Percentiles rank a stretch among this genome's conserved stretches.
Evolutionary conservation across 768 basidiomycete species (phyloP).

Genomic region (Brasilioporus rufonigricans): DNA sequence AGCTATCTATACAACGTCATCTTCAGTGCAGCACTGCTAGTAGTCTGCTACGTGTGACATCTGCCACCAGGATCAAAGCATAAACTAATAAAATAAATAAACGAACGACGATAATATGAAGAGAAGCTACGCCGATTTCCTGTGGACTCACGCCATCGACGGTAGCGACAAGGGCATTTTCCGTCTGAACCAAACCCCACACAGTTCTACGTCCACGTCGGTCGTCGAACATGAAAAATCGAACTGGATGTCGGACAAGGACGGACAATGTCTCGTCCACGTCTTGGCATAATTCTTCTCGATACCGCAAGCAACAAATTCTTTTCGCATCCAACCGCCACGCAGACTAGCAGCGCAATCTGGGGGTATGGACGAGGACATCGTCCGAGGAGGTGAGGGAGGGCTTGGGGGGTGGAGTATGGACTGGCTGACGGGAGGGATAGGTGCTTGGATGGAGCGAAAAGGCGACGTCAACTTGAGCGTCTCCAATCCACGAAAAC

Average conservation of each 20-base stretch:
- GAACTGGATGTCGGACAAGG: constrained; percentile 29
- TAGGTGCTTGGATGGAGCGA: constrained; percentile 24
- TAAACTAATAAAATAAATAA: constrained; percentile 1
- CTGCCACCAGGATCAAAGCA: not conserved
- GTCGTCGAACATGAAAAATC: constrained; percentile 27
- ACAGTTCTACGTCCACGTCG: constrained; percentile 28
- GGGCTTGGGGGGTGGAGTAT: not conserved
- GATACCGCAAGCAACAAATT: constrained; percentile 27
- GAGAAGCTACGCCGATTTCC: not conserved
- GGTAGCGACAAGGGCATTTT: constrained; percentile 11
- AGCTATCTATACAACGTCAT: not conserved
- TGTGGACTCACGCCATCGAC: not conserved
- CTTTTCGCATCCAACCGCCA: constrained; percentile 11
- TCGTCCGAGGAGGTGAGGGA: constrained; percentile 8
- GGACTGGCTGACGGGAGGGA: constrained; percentile 8
- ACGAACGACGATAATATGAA: not conserved
- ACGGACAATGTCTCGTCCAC: constrained; percentile 30
- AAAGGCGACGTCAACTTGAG: constrained; percentile 33
- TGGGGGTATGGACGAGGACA: not conserved
- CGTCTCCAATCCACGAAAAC: constrained; percentile 26
- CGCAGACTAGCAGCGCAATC: not conserved
- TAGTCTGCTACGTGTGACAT: no score
- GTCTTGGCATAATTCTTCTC: constrained; percentile 28
- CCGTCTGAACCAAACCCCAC: constrained; percentile 32
- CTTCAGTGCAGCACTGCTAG: not conserved